phyloP scores from a whole-genome alignment of 352 stramenopile genomes.

The Pythium sukuiense region DNA sequence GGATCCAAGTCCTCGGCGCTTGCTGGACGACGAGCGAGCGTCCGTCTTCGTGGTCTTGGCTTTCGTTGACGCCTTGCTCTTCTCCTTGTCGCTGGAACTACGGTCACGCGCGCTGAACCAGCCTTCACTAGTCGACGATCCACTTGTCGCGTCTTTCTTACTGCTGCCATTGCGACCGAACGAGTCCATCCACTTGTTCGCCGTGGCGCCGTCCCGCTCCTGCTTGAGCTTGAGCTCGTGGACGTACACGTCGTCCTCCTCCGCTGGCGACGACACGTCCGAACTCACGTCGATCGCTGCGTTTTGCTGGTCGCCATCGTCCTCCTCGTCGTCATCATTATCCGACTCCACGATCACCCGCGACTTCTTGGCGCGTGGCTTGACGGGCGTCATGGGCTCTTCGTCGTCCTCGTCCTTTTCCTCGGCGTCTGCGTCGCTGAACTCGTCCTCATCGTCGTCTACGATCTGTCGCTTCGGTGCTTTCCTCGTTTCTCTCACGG shows the following conservation, averaged over 20 bases:
- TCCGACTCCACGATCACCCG: constrained; percentile 67
- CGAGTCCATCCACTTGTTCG: constrained; percentile 58
- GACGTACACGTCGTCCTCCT: constrained; percentile 38
- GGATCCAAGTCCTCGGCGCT: constrained; percentile 3
- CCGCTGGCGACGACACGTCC: constrained; percentile 45
- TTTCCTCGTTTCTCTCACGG: constrained; percentile 22
- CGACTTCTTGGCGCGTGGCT: constrained; percentile 46
- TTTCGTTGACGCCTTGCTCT: neutral
- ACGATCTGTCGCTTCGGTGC: constrained; percentile 32
- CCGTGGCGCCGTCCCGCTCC: constrained; percentile 15
- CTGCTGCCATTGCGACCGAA: constrained; percentile 31
- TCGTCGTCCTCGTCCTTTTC: constrained; percentile 33
- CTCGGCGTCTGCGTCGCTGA: constrained; percentile 33
- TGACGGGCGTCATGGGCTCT: constrained; percentile 37
- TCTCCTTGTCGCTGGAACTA: constrained; percentile 9
- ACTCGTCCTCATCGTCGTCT: constrained; percentile 31
- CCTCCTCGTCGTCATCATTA: constrained; percentile 38
- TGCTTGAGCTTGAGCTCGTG: constrained; percentile 38
- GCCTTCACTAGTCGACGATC: constrained; percentile 17
- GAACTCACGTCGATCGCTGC: constrained; percentile 30
- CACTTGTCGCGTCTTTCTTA: neutral
- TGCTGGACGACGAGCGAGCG: neutral
- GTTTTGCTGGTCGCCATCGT: constrained; percentile 14
- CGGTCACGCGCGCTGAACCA: constrained; percentile 27
- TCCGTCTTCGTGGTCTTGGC: neutral